Base-by-base conservation (phyloP, 140 eudicot species). In the Ambrosia hybrid region DNA sequence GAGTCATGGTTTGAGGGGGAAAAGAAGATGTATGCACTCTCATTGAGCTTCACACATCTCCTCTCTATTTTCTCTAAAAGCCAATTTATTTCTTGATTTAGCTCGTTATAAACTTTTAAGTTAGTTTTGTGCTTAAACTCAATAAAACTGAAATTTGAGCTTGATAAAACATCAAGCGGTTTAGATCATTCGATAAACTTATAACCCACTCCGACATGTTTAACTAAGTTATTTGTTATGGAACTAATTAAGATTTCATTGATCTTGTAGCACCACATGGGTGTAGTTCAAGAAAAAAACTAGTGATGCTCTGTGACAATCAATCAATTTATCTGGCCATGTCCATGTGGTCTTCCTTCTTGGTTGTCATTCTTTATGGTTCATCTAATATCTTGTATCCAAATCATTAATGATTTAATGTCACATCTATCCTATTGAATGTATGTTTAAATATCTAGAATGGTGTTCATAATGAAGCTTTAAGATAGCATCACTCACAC, bases 331-430 rank as follows among this genome's bases (percentile, higher is more conserved):
- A 4, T 36, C 0, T n/a, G 70, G 14, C 70, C 70, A 65, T 30
- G 52, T 43, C 70, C 70, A 65, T 30, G 52, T 43, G 14, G 15
- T 65, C 53, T 15, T 65, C 8, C 8, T 14, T 37, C 37, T 41
- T 65, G 53, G 53, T 65, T 65, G 70, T 65, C 53, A 65, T 39
- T 65, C 34, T 65, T 43, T 65, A 65, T 65, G 26, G 8, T 65
- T 65, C 70, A 65, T 39, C 70, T 41, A 65, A 30, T 30, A 30
- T 30, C 34, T 30, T 30, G 34, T 2, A 30, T 30, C 34, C 34
- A 30, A 65, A 39, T 65, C 14, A 65, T 65, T 15, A 65, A 21
- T 21, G 26, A 21, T 21, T 21, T 21, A 21, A 14, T 39, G 33
- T 39, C 34, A 7, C 52, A 64, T 64, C 67, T 38, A 38, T 64